Conservation (phyloP, 202 grass and related monocot species). For the Carex sylvatica region DNA sequence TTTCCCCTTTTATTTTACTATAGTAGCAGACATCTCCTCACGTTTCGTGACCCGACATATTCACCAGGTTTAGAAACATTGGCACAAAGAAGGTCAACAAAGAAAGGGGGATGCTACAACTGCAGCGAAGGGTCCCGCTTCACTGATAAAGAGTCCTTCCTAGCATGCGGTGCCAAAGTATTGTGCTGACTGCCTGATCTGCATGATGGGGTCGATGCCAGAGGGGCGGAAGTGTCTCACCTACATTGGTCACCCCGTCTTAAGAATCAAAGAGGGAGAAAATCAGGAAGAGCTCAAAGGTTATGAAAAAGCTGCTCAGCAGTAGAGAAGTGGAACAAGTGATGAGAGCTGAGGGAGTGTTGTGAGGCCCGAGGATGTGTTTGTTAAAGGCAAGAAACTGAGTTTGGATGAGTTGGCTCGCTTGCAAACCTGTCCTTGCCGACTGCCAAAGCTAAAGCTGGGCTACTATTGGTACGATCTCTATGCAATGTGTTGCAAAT, state of each 20-base stretch:
- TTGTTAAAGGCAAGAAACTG: constrained; percentile 57
- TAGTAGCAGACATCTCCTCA: neutral
- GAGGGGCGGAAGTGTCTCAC: constrained; percentile 73
- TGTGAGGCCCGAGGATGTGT: constrained; percentile 75
- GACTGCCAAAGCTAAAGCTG: constrained; percentile 61
- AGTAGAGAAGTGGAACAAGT: constrained; percentile 52
- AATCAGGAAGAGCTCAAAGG: constrained; percentile 52
- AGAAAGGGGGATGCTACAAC: constrained; percentile 51
- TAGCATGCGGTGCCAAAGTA: constrained; percentile 70
- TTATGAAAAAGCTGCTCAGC: constrained; percentile 70
- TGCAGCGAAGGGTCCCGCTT: constrained; percentile 67
- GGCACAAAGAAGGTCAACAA: constrained; percentile 16
- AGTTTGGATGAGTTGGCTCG: constrained; percentile 49
- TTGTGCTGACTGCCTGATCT: constrained; percentile 59
- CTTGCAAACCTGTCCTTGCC: constrained; percentile 67
- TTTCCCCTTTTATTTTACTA: neutral
- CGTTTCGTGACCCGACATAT: constrained; percentile 22
- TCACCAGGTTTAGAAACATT: constrained; percentile 29
- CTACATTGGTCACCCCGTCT: constrained; percentile 66
- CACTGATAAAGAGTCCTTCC: constrained; percentile 67
- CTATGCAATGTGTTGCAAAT: constrained; percentile 4
- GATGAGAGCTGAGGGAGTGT: constrained; percentile 68
- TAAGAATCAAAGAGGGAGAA: constrained; percentile 48
- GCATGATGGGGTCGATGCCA: constrained; percentile 90
- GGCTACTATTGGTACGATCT: constrained; percentile 92